Evolutionary conservation across 108 stramenopile species (phyloP).

Genomic region (Stephanodiscus triporus): DNA sequence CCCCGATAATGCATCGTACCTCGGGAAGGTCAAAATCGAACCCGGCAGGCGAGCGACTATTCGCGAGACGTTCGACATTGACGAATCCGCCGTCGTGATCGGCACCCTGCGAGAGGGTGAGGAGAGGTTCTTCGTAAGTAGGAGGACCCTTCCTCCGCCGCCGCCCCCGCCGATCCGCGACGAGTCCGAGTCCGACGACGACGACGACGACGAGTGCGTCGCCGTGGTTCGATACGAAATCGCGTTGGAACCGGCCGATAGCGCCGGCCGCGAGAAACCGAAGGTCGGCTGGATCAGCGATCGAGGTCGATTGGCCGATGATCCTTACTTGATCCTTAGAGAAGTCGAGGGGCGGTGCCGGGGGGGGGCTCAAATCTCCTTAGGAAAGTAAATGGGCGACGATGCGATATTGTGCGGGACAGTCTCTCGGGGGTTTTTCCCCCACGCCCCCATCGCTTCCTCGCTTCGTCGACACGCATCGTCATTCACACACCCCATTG

Average conservation of each 20-base stretch:
- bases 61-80: conserved; percentile 44
- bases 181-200: too few relatives aligned
- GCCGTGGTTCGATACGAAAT: conserved; percentile 45
- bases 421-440: too few relatives aligned
- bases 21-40: conserved; percentile 30
- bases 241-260: conserved; percentile 11
- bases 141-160: conserved; percentile 32
- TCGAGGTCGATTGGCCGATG: conserved; percentile 40
- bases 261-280: background rate
- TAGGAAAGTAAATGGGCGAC: background rate
- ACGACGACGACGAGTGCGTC: conserved; percentile 39
- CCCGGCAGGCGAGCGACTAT: conserved; percentile 42
- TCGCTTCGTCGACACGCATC: too few relatives aligned
- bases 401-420: too few relatives aligned
- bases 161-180: too few relatives aligned
- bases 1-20: background rate
- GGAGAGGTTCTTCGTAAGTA: conserved; percentile 30
- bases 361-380: background rate
- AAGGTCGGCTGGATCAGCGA: conserved; percentile 46
- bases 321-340: conserved; percentile 46
- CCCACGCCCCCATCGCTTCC: too few relatives aligned
- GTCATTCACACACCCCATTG: too few relatives aligned
- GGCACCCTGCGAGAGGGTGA: conserved; percentile 37
- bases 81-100: conserved; percentile 27
- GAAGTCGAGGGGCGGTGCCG: background rate